Base-by-base conservation (phyloP, 495 filamentous ascomycete genomes). In the Penicillium longicatenatum region DNA sequence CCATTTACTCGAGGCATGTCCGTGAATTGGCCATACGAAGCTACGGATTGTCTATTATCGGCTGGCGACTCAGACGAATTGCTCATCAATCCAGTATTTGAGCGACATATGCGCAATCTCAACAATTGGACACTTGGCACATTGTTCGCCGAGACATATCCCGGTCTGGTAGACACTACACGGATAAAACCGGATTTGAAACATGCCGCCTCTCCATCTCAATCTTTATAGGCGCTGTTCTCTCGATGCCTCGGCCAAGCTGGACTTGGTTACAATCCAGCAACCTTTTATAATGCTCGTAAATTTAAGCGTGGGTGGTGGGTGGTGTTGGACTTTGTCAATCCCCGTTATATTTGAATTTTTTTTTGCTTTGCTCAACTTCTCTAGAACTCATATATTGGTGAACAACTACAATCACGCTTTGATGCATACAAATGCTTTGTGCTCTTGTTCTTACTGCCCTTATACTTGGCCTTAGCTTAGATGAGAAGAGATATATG, bases 1-100 rank as follows among this genome's bases (percentile, higher is more conserved):
- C 88, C 90, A 0, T 95, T 84, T 61, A 92, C 89, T 0, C 82
- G 81, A 5, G 91, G 86, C 0, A 48, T 95, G 35, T 82, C 74
- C 22, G 62, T 93, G 12, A 91, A 91, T 63, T 95, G 91, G 91
- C 85, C 85, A 0, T 90, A 92, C 68, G 86, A 91, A 53, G 78
- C 81, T 4, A 80, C 81, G 0, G 84, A 87, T 56, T 77, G 80
- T 46, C 70, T 91, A 33, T 62, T 89, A 37, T 75, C 75, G 17
- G 81, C 74, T 37, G 75, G 81, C 0, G 83, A 83, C 20, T 70
- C 69, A 8, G 82, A 82, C 2, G 86, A 89, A 58, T 67, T 89
- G 55, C 73, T 84, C 26, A 89, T 95, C 50, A 93, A 93, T 55
- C 89, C 89, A 0, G 88, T 86, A 0, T 95, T 93, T 70, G 89